These are phyloP conservation scores for Trichoderma guizhouense DNA, from an alignment of 2,329 filamentous ascomycete species.

Conservation along the genomic window DNA sequence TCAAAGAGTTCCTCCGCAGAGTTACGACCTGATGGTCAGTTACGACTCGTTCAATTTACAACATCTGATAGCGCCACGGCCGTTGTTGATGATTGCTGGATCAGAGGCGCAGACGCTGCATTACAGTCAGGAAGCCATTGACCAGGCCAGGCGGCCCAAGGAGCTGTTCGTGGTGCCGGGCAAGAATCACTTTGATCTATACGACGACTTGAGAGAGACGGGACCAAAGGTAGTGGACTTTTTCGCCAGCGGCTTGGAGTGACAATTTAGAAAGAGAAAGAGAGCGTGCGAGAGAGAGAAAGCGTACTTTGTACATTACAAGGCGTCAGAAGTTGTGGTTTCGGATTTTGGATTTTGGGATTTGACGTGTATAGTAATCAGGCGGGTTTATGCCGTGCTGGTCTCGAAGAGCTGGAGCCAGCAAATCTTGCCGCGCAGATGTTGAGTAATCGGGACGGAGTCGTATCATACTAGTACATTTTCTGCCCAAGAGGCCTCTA, in stretches of 20 bases:
- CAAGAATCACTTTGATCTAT: constrained; percentile 21
- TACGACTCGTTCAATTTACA: constrained; percentile 20
- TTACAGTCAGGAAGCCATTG: constrained; percentile 17
- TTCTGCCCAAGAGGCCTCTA: not conserved
- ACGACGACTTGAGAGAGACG: constrained; percentile 18
- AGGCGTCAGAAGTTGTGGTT: not conserved
- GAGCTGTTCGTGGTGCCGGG: constrained; percentile 19
- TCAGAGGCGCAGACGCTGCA: constrained; percentile 19
- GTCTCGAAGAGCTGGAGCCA: not conserved
- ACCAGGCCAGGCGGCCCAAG: constrained; percentile 19
- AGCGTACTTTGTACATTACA: not conserved
- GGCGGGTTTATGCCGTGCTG: not conserved
- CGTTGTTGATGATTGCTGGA: constrained; percentile 22
- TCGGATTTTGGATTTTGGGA: not conserved
- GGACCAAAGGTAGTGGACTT: constrained; percentile 26
- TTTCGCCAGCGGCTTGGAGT: not conserved
- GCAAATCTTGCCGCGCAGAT: not conserved
- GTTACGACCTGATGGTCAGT: constrained; percentile 16
- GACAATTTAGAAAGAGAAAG: not conserved
- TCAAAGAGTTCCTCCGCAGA: constrained; percentile 9
- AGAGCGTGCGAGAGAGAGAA: not conserved
- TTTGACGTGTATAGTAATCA: constrained; percentile 4
- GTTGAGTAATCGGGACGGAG: constrained; percentile 1
- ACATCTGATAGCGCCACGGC: constrained; percentile 19
- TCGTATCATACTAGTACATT: not conserved